Evolutionary conservation across 805 yeast species (phyloP), one percentile per base, ranked within the genome.

Genomic region (Spathaspora arborariae): DNA sequence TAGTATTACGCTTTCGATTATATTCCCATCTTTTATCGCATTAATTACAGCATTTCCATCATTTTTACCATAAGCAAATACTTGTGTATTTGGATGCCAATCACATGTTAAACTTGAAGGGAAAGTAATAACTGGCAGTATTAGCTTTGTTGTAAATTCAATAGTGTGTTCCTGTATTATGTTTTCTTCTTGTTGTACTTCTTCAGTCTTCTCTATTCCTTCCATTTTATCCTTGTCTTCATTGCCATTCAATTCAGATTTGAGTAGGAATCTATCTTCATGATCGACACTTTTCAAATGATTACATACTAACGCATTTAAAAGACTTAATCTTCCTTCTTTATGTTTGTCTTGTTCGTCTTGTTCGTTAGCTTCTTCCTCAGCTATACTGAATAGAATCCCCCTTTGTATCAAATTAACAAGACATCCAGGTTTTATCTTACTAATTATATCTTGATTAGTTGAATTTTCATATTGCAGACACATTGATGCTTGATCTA

Each of bases 371-470:
- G 53, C 78, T 38, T 82, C 62, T 3, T 79, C 74, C 57, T 88
- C 91, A 16, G 85, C 79, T 51, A 87, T 80, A n/a, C 82, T 68
- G 60, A 84, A 88, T 41, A 90, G 73, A 15, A 91, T 79, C 2
- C 98, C 98, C 60, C 82, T 86, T 56, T 92, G 97, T 0, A 92
- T 83, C 38, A 92, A 68, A 57, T 80, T 80, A 10, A 92, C 96
- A 24, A 92, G 70, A 54, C 87, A 79, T 1, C 97, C 97, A 2
- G 85, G 74, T n/a, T 88, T 86, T 18, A 88, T 78, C 41, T 70
- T 66, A 6, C 67, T 67, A 1, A 35, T 21, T 19, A 66, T 47
- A 1, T 78, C 70, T 50, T 78, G 55, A 6, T 50, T 74, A 2
- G 62, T 61, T 40, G 82, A 42, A 10, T 58, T 56, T 45, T 70